Evolutionary conservation across 768 basidiomycete genomes (phyloP), one percentile per base, ranked within the genome.

Genomic region (Boletellus ananiceps): DNA sequence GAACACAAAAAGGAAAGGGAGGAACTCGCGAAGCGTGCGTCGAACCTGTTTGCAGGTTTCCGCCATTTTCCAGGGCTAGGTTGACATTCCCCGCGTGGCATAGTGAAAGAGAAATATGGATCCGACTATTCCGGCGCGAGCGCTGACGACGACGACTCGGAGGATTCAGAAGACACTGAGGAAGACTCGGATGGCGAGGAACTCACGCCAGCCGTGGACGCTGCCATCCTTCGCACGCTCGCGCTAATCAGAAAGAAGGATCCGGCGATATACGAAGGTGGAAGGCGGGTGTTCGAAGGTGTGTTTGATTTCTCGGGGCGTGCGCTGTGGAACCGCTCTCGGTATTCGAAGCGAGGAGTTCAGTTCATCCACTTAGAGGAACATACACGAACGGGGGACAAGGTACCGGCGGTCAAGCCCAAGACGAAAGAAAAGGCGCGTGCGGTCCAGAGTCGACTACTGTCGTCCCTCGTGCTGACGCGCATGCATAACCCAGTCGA

Each of bases 131-230:
- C 83, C 32, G 51, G 14, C 4, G 50, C 57, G 4, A 52, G 49
- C 19, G 38, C 48, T n/a, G 54, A 55, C 16, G 53, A 47, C 5
- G 23, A 19, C 0, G 74, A 75, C 12, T 76, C 72, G 1, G 74
- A 74, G 15, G 81, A 77, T 2, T 87, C 84, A 0, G 88, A 91
- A 62, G 78, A 79, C 25, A 84, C 81, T 37, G 89, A 92, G 59
- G 94, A 98, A 63, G 94, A 98, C 64, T 89, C 93, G 61, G 88
- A 95, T 49, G 96, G 93, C 13, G 91, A 92, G 57, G 90, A 97
- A 64, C 79, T 98, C 44, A 98, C 94, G 0, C 93, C 93, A 4
- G 85, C 84, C 0, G 81, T 97, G 43, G 95, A 97, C 60, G 96
- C 84, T 38, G 96, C 96, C 16, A 96, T 98, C 58, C 76, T 98